Conservation (phyloP, 805 yeast species). For the Sungouiozyma intestinalis region DNA sequence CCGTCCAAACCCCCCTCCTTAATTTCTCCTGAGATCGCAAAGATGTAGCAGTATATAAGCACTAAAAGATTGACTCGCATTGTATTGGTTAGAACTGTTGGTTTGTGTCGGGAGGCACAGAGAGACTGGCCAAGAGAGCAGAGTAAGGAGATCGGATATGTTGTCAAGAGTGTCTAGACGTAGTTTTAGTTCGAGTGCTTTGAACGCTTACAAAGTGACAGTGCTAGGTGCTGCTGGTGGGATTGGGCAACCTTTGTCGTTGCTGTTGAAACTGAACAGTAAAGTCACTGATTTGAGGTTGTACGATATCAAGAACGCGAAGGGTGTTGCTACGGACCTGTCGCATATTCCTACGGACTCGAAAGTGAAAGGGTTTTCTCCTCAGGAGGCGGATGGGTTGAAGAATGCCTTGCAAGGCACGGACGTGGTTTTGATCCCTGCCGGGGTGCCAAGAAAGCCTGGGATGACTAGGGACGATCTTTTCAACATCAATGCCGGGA, state of each 20-base stretch:
- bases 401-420: slow-evolving; percentile 59
- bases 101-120: no score
- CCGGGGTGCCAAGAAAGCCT: slow-evolving; percentile 98
- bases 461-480: slow-evolving; percentile 98
- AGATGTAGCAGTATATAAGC: no score
- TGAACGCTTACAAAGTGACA: slow-evolving; percentile 66
- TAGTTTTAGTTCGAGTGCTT: slow-evolving; percentile 56
- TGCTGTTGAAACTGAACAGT: slow-evolving; percentile 76
- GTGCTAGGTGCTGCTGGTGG: slow-evolving; percentile 88
- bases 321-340: slow-evolving; percentile 95
- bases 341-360: slow-evolving; percentile 92
- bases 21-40: no score
- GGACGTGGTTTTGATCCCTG: slow-evolving; percentile 85
- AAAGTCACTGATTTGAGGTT: slow-evolving; percentile 78
- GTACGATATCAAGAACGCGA: slow-evolving; percentile 85
- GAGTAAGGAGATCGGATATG: no score
- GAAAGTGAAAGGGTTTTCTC: slow-evolving; percentile 76
- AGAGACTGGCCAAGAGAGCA: no score
- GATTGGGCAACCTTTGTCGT: slow-evolving; percentile 83
- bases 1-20: no score
- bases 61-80: no score
- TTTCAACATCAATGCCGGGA: slow-evolving; percentile 92
- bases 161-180: slow-evolving; percentile 40
- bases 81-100: no score
- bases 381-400: slow-evolving; percentile 62